Conservation (phyloP, 2,329 filamentous ascomycete genomes). For the Aspergillus sp. region DNA sequence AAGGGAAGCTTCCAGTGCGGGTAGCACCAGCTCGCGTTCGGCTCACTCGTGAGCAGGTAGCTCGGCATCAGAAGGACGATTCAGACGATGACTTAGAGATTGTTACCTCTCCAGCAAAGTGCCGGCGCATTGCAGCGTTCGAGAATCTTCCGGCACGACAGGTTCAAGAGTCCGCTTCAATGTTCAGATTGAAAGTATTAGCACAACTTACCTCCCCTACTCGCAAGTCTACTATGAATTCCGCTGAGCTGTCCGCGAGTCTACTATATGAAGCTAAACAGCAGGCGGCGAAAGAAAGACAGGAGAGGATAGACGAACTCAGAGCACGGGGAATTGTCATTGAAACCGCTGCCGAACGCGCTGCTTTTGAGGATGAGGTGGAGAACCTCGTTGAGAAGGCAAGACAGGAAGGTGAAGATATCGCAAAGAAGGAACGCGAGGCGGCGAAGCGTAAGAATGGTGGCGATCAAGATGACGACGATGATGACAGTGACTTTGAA, state of each 20-base stretch:
- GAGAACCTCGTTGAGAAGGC: slow-evolving; percentile 89
- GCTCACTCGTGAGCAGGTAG: slow-evolving; percentile 44
- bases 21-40: slow-evolving; percentile 46
- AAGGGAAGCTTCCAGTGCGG: slow-evolving; percentile 33
- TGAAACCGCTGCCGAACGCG: slow-evolving; percentile 84
- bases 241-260: slow-evolving; percentile 68
- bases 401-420: slow-evolving; percentile 75
- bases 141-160: slow-evolving; percentile 68
- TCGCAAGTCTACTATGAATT: slow-evolving; percentile 64
- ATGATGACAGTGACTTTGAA: slow-evolving; percentile 42
- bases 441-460: slow-evolving; percentile 67
- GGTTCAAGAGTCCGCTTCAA: slow-evolving; percentile 62
- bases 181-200: slow-evolving; percentile 72
- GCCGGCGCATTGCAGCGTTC: slow-evolving; percentile 63
- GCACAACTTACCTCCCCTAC: slow-evolving; percentile 70
- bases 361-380: slow-evolving; percentile 78
- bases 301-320: slow-evolving; percentile 76
- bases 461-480: slow-evolving; percentile 45
- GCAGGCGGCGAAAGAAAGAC: slow-evolving; percentile 78
- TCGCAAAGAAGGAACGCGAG: slow-evolving; percentile 76
- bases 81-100: slow-evolving; percentile 67
- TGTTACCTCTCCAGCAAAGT: slow-evolving; percentile 49
- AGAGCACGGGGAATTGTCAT: slow-evolving; percentile 79
- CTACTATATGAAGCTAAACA: slow-evolving; percentile 74
- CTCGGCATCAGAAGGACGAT: slow-evolving; percentile 42